Percentiles rank a stretch among this genome's conserved stretches.
phyloP scores from a whole-genome alignment of 176 grass and related monocot species.

The Juncus effusus region DNA sequence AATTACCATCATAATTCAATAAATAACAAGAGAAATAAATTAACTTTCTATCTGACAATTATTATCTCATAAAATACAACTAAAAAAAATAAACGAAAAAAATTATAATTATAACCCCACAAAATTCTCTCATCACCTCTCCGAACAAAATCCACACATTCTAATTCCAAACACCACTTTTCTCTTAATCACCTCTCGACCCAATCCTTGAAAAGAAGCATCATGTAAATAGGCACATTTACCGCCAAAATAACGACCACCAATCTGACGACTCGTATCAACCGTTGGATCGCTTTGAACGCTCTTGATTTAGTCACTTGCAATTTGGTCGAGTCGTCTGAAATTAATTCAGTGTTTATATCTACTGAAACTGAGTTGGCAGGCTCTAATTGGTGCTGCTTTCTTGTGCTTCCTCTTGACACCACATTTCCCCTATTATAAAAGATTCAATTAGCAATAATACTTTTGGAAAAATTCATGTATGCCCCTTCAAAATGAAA shows the following conservation, averaged over 20 bases:
- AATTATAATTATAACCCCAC: not conserved
- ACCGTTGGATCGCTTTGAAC: slow-evolving; percentile 53
- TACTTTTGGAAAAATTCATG: slow-evolving; percentile 7
- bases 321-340: slow-evolving; percentile 51
- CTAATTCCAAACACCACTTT: not conserved
- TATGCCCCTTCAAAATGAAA: no score
- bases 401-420: slow-evolving; percentile 64
- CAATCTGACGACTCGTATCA: slow-evolving; percentile 70
- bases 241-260: slow-evolving; percentile 61
- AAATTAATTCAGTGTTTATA: slow-evolving; percentile 42
- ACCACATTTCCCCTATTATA: slow-evolving; percentile 61
- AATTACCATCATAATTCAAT: no score
- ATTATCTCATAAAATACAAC: not conserved
- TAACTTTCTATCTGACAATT: no score
- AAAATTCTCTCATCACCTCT: slow-evolving; percentile 2
- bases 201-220: slow-evolving; percentile 97
- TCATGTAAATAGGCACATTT: slow-evolving; percentile 94
- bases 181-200: slow-evolving; percentile 50
- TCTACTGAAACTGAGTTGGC: slow-evolving; percentile 59
- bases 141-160: not conserved
- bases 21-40: no score
- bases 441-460: slow-evolving; percentile 1
- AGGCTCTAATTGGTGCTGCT: slow-evolving; percentile 35
- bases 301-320: slow-evolving; percentile 41
- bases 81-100: not conserved